Evolutionary conservation across 495 filamentous ascomycete species (phyloP).

Genomic region (Xylaria nigripes): DNA sequence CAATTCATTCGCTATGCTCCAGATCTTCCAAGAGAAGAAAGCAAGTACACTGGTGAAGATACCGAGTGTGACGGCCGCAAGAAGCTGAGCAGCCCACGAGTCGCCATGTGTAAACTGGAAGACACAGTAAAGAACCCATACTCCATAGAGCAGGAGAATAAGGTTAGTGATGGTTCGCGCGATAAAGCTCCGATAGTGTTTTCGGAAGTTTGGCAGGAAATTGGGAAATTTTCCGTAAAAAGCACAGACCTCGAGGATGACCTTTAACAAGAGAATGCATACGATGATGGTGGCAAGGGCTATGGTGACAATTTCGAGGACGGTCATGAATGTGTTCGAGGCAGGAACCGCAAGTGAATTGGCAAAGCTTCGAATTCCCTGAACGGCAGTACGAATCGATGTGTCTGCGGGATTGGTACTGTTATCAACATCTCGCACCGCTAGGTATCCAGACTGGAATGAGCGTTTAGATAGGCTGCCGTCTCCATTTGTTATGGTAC

Average conservation of each 20-base stretch:
- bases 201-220: slow-evolving; percentile 73
- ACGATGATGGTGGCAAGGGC: slow-evolving; percentile 78
- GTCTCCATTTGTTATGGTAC: slow-evolving; percentile 29
- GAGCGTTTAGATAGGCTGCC: slow-evolving; percentile 46
- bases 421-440: slow-evolving; percentile 44
- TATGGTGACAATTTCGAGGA: slow-evolving; percentile 80
- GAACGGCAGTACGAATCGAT: slow-evolving; percentile 38
- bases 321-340: slow-evolving; percentile 93
- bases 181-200: slow-evolving; percentile 90
- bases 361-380: slow-evolving; percentile 65
- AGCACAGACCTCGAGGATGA: slow-evolving; percentile 87
- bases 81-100: slow-evolving; percentile 85
- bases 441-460: slow-evolving; percentile 37
- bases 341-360: slow-evolving; percentile 75
- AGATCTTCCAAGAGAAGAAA: slow-evolving; percentile 79
- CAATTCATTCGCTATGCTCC: slow-evolving; percentile 61
- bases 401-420: slow-evolving; percentile 16
- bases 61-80: slow-evolving; percentile 73
- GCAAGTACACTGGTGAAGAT: slow-evolving; percentile 70
- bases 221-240: slow-evolving; percentile 83
- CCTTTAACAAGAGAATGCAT: slow-evolving; percentile 81
- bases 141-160: slow-evolving; percentile 84
- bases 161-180: slow-evolving; percentile 82
- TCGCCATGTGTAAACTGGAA: slow-evolving; percentile 92
- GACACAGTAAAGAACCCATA: slow-evolving; percentile 93